These are phyloP conservation scores for Naganishia kalamii DNA, from an alignment of 768 basidiomycete species.

Conservation along the genomic window DNA sequence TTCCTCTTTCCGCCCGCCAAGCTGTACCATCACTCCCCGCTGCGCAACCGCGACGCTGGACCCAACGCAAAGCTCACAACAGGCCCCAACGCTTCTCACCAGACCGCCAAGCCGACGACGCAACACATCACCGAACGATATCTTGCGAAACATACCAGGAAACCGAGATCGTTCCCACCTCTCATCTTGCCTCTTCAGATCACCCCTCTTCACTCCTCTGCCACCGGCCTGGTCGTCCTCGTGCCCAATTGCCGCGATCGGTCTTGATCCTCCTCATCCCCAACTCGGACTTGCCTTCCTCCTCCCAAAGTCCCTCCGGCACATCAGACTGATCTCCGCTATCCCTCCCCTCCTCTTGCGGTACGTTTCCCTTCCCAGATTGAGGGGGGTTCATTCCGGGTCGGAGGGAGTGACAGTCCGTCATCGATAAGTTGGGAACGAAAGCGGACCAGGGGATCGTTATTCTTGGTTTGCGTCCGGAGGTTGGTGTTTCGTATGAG, in stretches of 20 bases:
- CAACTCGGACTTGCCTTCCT: conserved; percentile 44
- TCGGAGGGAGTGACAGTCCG: conserved; percentile 31
- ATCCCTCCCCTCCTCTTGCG: conserved; percentile 22
- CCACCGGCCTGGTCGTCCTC: conserved; percentile 19
- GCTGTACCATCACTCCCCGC: no score
- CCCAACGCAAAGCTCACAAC: no score
- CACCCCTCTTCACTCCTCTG: conserved; percentile 18
- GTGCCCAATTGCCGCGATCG: conserved; percentile 2
- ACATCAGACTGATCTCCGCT: conserved; percentile 46
- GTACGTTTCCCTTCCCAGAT: conserved; percentile 23
- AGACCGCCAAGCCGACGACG: no score
- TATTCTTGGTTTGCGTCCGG: background rate
- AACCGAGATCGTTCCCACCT: background rate
- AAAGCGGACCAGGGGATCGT: conserved; percentile 39
- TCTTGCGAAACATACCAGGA: no score
- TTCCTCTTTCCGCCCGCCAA: no score
- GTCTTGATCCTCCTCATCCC: conserved; percentile 33
- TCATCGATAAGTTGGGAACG: conserved; percentile 43
- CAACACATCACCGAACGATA: no score
- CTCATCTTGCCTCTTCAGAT: background rate
- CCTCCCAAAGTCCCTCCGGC: conserved; percentile 45
- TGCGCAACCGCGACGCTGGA: no score
- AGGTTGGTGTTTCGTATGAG: background rate
- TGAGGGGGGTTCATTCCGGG: conserved; percentile 34
- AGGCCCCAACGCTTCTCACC: no score